Base-by-base conservation (phyloP, 1,284 basidiomycete species). In the Amylostereum areolatum region DNA sequence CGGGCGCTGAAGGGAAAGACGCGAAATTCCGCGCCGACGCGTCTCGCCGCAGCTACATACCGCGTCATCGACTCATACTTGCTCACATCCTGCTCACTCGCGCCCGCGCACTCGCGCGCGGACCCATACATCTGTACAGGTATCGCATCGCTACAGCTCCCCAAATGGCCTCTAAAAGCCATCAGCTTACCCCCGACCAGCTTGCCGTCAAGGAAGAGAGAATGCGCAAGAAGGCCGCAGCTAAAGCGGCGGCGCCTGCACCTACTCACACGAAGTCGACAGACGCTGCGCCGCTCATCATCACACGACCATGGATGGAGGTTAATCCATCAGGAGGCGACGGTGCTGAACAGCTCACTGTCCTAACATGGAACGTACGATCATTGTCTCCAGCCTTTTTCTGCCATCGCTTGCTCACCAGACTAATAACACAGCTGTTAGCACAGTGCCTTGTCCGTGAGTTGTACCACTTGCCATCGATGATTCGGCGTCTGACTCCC, bases 291-390 rank as follows among this genome's bases (percentile, higher is more conserved):
- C 18, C 18, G 18, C 18, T 18, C 18, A 18, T 18, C 18, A 18
- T 18, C 18, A 18, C 18, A 18, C 18, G 18, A 18, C 18, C 18
- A 18, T 18, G 18, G 18, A 18, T 18, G 18, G 18, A 18, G 18
- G 18, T 18, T 18, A 18, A 18, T 18, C 18, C 18, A 18, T 18
- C 56, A 52, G 42, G 39, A 55, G 47, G 46, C n/a, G 42, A 48
- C 35, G 55, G 48, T 3, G 37, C 57, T 18, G 61, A 58, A 36
- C 60, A 59, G 25, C 53, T 80, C 48, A 84, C 72, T 60, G 62
- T 91, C 48, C 72, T 88, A 70, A 83, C 83, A 10, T 91, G 88
- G 87, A 91, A 91, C 71, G 86, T 89, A 51, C 51, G 85, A 81
- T 32, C 30, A 52, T 57, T 51, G 36, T 43, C 7, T 11, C 30